Evolutionary conservation across 2,329 filamentous ascomycete genomes (phyloP).

Genomic region (Botrytis sinoallii): DNA sequence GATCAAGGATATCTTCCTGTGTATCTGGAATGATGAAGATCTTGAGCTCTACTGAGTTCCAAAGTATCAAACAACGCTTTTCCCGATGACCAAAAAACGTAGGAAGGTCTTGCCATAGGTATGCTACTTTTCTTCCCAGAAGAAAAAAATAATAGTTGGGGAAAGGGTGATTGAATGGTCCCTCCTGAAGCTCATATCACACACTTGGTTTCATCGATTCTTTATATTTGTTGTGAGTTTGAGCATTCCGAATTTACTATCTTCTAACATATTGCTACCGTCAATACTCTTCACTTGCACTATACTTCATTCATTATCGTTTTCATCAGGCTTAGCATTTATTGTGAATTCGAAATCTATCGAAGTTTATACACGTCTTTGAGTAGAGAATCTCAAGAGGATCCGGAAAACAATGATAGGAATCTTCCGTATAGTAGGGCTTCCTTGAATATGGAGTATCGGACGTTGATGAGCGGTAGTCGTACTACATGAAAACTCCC

Average conservation of each 20-base stretch:
- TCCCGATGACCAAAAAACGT: accelerated
- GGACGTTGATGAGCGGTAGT: too few relatives aligned
- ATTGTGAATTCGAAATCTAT: not conserved
- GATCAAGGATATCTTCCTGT: too few relatives aligned
- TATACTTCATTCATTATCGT: not conserved
- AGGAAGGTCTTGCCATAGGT: not conserved
- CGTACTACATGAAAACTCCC: too few relatives aligned
- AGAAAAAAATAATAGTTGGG: not conserved
- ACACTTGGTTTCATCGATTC: not conserved
- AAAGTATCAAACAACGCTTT: not conserved
- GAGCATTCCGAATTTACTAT: too few relatives aligned
- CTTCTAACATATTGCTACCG: not conserved
- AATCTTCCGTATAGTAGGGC: not conserved
- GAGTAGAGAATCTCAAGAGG: not conserved
- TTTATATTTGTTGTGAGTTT: too few relatives aligned
- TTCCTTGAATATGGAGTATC: not conserved
- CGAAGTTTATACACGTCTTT: not conserved
- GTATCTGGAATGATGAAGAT: too few relatives aligned
- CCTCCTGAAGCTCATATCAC: not conserved
- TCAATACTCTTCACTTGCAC: not conserved
- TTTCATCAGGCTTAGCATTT: not conserved
- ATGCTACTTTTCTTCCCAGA: not conserved
- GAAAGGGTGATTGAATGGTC: too few relatives aligned
- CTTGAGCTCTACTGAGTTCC: not conserved
- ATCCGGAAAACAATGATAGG: not conserved